Base-by-base conservation (phyloP, 208 protist genomes). In the Borovskyia barvae region DNA sequence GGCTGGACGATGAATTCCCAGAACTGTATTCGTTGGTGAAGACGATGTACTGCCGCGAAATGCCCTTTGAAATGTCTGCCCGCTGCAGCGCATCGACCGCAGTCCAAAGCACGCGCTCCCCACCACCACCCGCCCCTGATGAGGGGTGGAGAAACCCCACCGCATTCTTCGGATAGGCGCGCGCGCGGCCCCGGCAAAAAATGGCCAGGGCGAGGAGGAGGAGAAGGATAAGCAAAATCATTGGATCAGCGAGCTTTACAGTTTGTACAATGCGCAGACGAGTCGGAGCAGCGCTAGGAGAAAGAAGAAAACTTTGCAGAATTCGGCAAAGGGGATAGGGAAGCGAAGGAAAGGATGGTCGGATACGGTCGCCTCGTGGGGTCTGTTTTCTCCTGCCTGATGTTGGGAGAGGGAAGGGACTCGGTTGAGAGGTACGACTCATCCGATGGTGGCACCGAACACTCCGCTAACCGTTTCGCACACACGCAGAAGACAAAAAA, bases 41-140 rank as follows among this genome's bases (percentile, higher is more conserved):
- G 11, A 94, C 51, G 20, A 91, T 76, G 56, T 87, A 88, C 26
- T 71, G 48, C 12, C 82, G 66, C 28, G 58, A 15, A n/a, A 92
- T 55, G 0, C 55, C 52, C 5, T 51, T 55, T 7, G 54, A 41
- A 2, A 57, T 46, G 43, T 91, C 77, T 1, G 73, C 52, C n/a
- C 62, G 20, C 66, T 92, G 80, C 36, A 96, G n/a, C 14, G 69
- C 72, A 5, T 75, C 57, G 20, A 98, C 56, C 1, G 81, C 73
- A 4, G 85, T 75, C 97, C 97, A 99, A 50, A 99, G 55, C 30
- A 99, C 97, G 6, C 96, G 79, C 77, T 99, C 98, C 2, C 98
- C 98, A 22, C 98, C 98, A 6, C 97, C 98, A 33, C 96, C 95
- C 30, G 82, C 89, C 14, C 90, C 94, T 37, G 93, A 72, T 30